Evolutionary conservation across 108 stramenopile genomes (phyloP).

Genomic region (Asterionellopsis glacialis): DNA sequence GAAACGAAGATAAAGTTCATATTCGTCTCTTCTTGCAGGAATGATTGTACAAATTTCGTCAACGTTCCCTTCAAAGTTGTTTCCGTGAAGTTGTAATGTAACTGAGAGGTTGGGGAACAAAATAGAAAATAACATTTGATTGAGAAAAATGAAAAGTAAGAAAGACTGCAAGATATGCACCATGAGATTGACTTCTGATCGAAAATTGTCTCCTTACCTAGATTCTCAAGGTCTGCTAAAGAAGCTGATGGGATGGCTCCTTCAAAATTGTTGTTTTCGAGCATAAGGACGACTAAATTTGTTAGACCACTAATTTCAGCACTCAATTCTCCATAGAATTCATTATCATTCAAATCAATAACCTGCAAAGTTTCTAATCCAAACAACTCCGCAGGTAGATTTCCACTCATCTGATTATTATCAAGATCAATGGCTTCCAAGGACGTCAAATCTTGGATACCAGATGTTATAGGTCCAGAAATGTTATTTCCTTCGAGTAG

Average conservation of each 20-base stretch:
- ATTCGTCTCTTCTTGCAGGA: constrained; percentile 8
- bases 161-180: no score
- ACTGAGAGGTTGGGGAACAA: no score
- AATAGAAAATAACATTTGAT: no score
- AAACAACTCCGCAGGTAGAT: constrained; percentile 24
- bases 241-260: constrained; percentile 36
- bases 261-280: constrained; percentile 51
- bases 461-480: constrained; percentile 23
- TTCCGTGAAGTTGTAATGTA: no score
- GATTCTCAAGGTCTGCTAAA: constrained; percentile 16
- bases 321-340: constrained; percentile 24
- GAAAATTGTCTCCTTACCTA: constrained; percentile 26
- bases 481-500: constrained; percentile 30
- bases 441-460: constrained; percentile 12
- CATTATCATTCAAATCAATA: constrained; percentile 32
- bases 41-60: constrained; percentile 25
- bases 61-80: constrained; percentile 11
- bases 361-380: constrained; percentile 9
- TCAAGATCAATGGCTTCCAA: constrained; percentile 26
- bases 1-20: constrained; percentile 19
- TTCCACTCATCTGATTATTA: constrained; percentile 20
- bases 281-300: constrained; percentile 33
- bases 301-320: constrained; percentile 16
- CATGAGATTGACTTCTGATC: background rate
- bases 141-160: no score